Evolutionary conservation across 129 eudicot species (phyloP).

Genomic region (Dittrichia graveolens): DNA sequence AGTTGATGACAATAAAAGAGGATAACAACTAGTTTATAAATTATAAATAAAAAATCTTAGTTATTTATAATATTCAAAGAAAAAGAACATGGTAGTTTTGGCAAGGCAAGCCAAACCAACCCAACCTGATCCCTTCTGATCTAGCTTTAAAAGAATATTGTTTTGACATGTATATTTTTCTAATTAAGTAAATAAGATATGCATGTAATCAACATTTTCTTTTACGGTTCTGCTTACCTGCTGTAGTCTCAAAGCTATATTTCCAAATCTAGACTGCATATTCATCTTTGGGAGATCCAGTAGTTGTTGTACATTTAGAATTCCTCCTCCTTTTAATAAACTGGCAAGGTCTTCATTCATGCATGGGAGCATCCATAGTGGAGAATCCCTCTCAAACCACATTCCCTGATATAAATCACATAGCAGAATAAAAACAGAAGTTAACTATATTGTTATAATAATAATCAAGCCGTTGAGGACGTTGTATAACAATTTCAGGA

Average conservation of each 20-base stretch:
- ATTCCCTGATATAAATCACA: constrained; percentile 58
- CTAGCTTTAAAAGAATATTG: neutral
- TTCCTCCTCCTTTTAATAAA: constrained; percentile 55
- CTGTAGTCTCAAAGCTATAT: constrained; percentile 53
- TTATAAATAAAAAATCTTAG: neutral
- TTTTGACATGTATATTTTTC: neutral
- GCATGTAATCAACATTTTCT: constrained; percentile 6
- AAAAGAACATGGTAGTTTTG: neutral
- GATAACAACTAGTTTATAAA: neutral
- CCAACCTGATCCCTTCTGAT: neutral
- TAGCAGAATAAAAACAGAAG: neutral
- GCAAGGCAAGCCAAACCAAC: neutral
- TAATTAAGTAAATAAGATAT: neutral
- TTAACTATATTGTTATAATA: neutral
- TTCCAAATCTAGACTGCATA: constrained; percentile 58
- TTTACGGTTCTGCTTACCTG: constrained; percentile 50
- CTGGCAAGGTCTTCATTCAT: constrained; percentile 68
- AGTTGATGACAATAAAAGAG: constrained; percentile 4
- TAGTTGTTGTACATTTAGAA: constrained; percentile 60
- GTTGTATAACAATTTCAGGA: neutral
- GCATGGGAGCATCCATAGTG: constrained; percentile 87
- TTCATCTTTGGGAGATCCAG: constrained; percentile 56
- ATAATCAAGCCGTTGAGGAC: neutral
- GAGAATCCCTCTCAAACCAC: constrained; percentile 80
- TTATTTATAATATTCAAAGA: too few relatives aligned